These are phyloP conservation scores for Eimeria praecox DNA, from an alignment of 169 alveolate genomes.

Conservation along the genomic window DNA sequence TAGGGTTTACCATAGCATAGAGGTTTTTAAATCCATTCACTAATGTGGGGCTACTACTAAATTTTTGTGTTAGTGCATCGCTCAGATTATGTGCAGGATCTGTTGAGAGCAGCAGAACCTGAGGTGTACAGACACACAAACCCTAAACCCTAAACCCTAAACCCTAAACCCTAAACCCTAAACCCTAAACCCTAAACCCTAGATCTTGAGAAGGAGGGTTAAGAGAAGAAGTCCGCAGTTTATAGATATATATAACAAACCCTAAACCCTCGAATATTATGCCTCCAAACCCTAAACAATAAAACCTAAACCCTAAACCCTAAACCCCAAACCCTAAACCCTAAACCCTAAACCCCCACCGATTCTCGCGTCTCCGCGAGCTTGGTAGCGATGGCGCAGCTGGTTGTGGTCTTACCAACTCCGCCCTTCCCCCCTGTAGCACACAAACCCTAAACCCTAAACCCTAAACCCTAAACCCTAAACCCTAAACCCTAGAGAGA, in stretches of 20 bases:
- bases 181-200: neutral
- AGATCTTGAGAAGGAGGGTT: neutral
- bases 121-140: conserved; percentile 20
- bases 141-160: conserved; percentile 24
- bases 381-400: conserved; percentile 96
- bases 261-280: neutral
- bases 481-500: neutral
- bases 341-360: conserved; percentile 85
- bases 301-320: neutral
- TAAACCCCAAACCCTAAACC: conserved; percentile 37
- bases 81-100: conserved; percentile 99
- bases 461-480: conserved; percentile 42
- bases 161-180: neutral
- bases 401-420: conserved; percentile 99
- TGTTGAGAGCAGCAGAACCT: conserved; percentile 98
- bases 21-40: conserved; percentile 97
- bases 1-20: conserved; percentile 93
- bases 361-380: conserved; percentile 96
- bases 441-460: conserved; percentile 31
- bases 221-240: neutral
- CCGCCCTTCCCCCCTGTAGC: conserved; percentile 98
- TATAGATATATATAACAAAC: neutral
- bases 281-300: neutral
- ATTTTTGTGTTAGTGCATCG: conserved; percentile 98
- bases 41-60: conserved; percentile 95